Evolutionary conservation across 208 protist genomes (phyloP).

Genomic region (Trypanosoma mega): DNA sequence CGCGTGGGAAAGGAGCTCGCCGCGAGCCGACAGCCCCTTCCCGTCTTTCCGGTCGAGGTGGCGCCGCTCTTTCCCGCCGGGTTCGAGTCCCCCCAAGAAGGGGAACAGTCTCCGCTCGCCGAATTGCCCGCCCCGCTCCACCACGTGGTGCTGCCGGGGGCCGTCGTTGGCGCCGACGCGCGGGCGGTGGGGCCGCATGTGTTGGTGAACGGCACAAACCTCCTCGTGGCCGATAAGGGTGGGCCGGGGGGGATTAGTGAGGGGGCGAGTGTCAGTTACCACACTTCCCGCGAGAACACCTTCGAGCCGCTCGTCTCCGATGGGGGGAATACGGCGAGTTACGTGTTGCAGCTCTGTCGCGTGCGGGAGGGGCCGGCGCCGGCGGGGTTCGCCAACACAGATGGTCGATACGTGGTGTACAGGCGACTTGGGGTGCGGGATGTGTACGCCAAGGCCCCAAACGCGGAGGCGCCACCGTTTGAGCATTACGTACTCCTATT

Average conservation of each 20-base stretch:
- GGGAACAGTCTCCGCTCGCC: conserved; percentile 42
- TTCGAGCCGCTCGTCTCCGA: conserved; percentile 63
- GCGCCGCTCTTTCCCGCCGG: conserved; percentile 65
- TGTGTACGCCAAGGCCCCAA: conserved; percentile 65
- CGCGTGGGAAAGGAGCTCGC: conserved; percentile 39
- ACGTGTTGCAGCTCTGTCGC: conserved; percentile 37
- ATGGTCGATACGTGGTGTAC: conserved; percentile 64
- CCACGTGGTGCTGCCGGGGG: conserved; percentile 65
- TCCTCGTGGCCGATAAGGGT: conserved; percentile 57
- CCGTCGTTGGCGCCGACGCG: conserved; percentile 30
- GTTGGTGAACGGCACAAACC: conserved; percentile 62
- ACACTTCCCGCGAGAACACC: conserved; percentile 55
- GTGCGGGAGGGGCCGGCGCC: not conserved
- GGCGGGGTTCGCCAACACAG: conserved; percentile 34
- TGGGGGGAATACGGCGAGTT: conserved; percentile 66
- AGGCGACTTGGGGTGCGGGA: conserved; percentile 57
- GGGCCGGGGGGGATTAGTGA: conserved; percentile 20
- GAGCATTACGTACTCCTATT: conserved; percentile 68
- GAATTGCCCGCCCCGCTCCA: conserved; percentile 49
- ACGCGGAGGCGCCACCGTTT: conserved; percentile 41
- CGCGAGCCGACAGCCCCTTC: conserved; percentile 23
- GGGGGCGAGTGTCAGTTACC: conserved; percentile 50
- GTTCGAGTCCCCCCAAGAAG: conserved; percentile 35
- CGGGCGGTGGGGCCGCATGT: conserved; percentile 51
- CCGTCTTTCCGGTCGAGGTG: conserved; percentile 76